Conservation (phyloP, 192 early-diverging fungal genomes). For the Neocallimastix lanati region DNA sequence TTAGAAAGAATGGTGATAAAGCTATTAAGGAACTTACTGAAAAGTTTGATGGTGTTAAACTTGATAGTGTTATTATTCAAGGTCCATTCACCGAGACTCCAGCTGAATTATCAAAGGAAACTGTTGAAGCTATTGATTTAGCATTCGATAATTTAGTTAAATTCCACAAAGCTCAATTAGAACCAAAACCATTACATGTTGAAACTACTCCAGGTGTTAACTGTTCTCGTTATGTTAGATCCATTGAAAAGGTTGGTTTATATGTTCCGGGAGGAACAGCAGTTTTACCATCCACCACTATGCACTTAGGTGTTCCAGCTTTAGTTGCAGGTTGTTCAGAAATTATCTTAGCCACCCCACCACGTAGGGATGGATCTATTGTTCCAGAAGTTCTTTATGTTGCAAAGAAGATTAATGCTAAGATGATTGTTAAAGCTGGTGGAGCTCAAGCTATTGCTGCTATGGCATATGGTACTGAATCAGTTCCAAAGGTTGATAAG, state of each 20-base stretch:
- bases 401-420: constrained; percentile 90
- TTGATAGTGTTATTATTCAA: constrained; percentile 48
- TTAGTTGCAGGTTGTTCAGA: constrained; percentile 88
- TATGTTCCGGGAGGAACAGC: constrained; percentile 98
- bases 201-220: constrained; percentile 95
- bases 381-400: constrained; percentile 96
- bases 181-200: constrained; percentile 44
- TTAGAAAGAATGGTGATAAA: constrained; percentile 63
- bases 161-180: constrained; percentile 89
- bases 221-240: constrained; percentile 81
- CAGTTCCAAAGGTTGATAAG: constrained; percentile 97
- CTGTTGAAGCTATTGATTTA: constrained; percentile 73
- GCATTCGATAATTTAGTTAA: constrained; percentile 81
- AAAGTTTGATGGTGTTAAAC: constrained; percentile 75
- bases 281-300: constrained; percentile 79
- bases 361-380: constrained; percentile 72
- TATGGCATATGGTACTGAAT: constrained; percentile 95
- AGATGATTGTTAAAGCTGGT: constrained; percentile 75
- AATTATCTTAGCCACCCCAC: constrained; percentile 92
- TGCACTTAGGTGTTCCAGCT: constrained; percentile 96
- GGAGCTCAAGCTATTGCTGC: constrained; percentile 97
- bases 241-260: constrained; percentile 90
- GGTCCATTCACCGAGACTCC: constrained; percentile 51
- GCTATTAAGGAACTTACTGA: constrained; percentile 67
- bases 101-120: constrained; percentile 27